Conservation (phyloP, 2,329 filamentous ascomycete species). For the Xylariaceae sp. region DNA sequence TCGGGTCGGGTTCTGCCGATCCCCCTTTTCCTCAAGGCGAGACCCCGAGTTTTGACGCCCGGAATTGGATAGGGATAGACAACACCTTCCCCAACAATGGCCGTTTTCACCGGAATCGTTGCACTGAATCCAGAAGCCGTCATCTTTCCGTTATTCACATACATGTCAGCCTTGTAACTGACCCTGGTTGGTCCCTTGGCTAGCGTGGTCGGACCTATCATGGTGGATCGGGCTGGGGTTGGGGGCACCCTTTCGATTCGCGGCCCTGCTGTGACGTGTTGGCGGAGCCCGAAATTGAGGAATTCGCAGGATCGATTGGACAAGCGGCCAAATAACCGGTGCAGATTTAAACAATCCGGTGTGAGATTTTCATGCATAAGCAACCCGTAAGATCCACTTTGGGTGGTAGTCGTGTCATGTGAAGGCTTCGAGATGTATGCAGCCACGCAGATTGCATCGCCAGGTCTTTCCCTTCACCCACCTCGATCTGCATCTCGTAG, state of each 20-base stretch:
- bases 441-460: constrained; percentile 25
- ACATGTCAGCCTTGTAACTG: constrained; percentile 15
- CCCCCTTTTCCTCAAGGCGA: constrained; percentile 1
- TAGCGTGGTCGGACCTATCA: constrained; percentile 16
- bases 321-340: constrained; percentile 24
- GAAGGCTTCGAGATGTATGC: constrained; percentile 19
- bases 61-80: constrained; percentile 7
- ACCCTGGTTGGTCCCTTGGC: constrained; percentile 12
- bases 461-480: constrained; percentile 20
- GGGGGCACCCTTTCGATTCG: constrained; percentile 6
- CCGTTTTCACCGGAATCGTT: constrained; percentile 2
- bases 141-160: background rate
- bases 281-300: constrained; percentile 14
- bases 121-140: constrained; percentile 3
- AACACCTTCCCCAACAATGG: constrained; percentile 7
- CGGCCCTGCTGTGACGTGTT: constrained; percentile 5
- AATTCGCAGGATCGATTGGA: constrained; percentile 23
- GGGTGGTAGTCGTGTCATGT: constrained; percentile 15
- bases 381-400: constrained; percentile 8
- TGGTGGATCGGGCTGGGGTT: constrained; percentile 16
- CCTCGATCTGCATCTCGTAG: constrained; percentile 6
- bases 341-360: constrained; percentile 28
- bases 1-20: constrained; percentile 4
- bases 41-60: constrained; percentile 4
- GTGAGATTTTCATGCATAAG: constrained; percentile 29